A percentile compares a stretch with the other conserved stretches of the same genome.
Conservation (phyloP, 1,139 yeast genomes). For the Blastobotrys buckinghamii region DNA sequence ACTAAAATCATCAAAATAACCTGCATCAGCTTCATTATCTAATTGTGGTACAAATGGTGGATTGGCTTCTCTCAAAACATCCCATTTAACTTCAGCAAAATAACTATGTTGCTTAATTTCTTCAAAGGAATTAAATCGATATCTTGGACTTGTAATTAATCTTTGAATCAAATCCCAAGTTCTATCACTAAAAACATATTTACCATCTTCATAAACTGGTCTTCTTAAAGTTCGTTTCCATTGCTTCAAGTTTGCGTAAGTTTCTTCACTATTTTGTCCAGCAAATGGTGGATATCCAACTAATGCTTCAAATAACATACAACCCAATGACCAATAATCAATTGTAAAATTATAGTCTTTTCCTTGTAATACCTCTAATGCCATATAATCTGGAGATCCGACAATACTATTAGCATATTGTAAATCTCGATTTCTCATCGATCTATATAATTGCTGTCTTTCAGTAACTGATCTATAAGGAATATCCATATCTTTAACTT, state of each 20-base stretch:
- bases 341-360: constrained; percentile 91
- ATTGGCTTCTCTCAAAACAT: constrained; percentile 49
- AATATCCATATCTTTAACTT: constrained; percentile 61
- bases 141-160: constrained; percentile 72
- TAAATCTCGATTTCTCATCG: constrained; percentile 55
- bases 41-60: constrained; percentile 98
- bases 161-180: constrained; percentile 84
- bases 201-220: constrained; percentile 89
- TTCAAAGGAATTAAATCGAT: constrained; percentile 68
- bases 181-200: constrained; percentile 89
- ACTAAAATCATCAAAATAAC: constrained; percentile 95
- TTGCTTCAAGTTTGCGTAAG: constrained; percentile 86
- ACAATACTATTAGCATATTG: constrained; percentile 93
- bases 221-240: constrained; percentile 87
- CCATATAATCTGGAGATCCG: constrained; percentile 99
- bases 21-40: constrained; percentile 96
- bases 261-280: constrained; percentile 89
- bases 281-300: constrained; percentile 97
- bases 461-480: constrained; percentile 72
- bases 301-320: constrained; percentile 86
- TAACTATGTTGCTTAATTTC: constrained; percentile 78
- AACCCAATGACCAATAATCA: constrained; percentile 98
- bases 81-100: constrained; percentile 81
- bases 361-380: constrained; percentile 93
- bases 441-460: constrained; percentile 79